These are phyloP conservation scores for Colletotrichum falcatum DNA, from an alignment of 2,329 filamentous ascomycete genomes.

Conservation along the genomic window DNA sequence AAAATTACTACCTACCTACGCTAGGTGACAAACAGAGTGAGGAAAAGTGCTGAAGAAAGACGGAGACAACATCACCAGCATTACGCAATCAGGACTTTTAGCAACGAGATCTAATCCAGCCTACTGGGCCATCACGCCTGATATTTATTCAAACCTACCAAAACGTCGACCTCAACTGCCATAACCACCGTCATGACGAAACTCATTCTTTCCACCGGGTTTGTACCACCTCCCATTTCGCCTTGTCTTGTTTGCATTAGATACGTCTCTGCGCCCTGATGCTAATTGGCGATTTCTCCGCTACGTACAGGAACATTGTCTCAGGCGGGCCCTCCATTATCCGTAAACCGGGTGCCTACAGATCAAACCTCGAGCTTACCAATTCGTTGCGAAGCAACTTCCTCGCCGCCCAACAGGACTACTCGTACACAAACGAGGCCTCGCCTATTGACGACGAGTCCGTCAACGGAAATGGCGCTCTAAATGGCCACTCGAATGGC, in stretches of 20 bases:
- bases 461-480: slow-evolving; percentile 49
- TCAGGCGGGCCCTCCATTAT: slow-evolving; percentile 86
- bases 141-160: neutral
- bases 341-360: slow-evolving; percentile 79
- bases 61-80: slow-evolving; percentile 10
- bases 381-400: slow-evolving; percentile 90
- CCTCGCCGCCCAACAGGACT: slow-evolving; percentile 76
- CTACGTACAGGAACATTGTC: slow-evolving; percentile 77
- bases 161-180: slow-evolving; percentile 2
- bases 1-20: no score
- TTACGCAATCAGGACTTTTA: slow-evolving; percentile 33
- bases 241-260: slow-evolving; percentile 23
- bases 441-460: slow-evolving; percentile 44
- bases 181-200: slow-evolving; percentile 70
- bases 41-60: slow-evolving; percentile 7
- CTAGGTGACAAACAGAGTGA: slow-evolving; percentile 7
- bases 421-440: slow-evolving; percentile 49
- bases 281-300: slow-evolving; percentile 41
- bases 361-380: slow-evolving; percentile 93
- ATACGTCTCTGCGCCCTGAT: slow-evolving; percentile 43
- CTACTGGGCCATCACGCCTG: neutral
- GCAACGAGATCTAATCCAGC: slow-evolving; percentile 15
- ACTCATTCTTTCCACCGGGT: slow-evolving; percentile 89
- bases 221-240: slow-evolving; percentile 51
- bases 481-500: slow-evolving; percentile 45